Evolutionary conservation across 192 early-diverging fungal genomes (phyloP), one percentile per base, ranked within the genome.

Genomic region (Chytriomyces sp.): DNA sequence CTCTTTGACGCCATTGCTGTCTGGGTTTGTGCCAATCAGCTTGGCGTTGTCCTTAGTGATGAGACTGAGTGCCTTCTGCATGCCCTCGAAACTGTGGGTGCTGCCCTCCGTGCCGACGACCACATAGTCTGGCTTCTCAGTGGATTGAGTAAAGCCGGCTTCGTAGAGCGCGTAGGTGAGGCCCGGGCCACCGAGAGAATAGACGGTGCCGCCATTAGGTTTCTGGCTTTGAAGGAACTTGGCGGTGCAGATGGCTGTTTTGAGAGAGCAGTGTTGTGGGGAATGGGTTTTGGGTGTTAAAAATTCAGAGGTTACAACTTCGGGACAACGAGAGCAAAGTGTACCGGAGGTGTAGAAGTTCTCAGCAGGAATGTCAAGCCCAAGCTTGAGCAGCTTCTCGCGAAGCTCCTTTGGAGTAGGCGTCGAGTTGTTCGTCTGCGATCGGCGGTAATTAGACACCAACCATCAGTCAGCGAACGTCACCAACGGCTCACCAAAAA

Each of bases 1-100:
- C 52, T 78, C 83, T 22, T 78, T 78, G 31, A 85, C 78, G 25
- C 77, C 82, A 61, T 85, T 85, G 28, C 81, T 70, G 72, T 89
- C 88, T 12, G 86, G 83, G 72, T 89, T 86, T n/a, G 88, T 89
- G 32, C 81, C 84, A 72, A 89, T 89, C 40, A 89, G 74, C 66
- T 86, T 86, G 55, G 88, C 82, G 61, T 83, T 81, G 55, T 59
- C 68, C 14, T 77, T 73, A 28, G 74, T 60, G 25, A 89, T 85
- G 25, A 89, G 67, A 59, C 84, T 82, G 39, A 82, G 75, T 49
- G 88, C 88, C 64, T 82, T 84, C 56, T 81, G 75, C 28, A 84
- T 70, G 54, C 77, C 25, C 59, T 85, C 82, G 64, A 78, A 85
- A 70, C 84, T 84, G 73, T 83, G 76, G 28, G 74, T 61, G 73